Base-by-base conservation (phyloP, 805 yeast species). In the Metschnikowia baotianmanensis region DNA sequence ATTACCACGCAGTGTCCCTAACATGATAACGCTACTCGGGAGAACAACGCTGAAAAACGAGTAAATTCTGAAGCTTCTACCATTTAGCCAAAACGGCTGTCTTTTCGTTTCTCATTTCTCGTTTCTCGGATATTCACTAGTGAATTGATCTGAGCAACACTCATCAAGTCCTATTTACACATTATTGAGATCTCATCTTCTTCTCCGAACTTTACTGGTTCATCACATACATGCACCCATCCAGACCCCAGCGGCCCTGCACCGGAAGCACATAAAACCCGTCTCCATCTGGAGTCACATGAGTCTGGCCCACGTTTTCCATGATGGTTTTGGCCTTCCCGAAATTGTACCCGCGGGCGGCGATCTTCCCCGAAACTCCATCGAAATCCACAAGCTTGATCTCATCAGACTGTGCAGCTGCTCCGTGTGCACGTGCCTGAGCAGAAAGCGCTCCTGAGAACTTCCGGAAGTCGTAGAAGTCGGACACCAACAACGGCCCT, bases 191-290 rank as follows among this genome's bases (percentile, higher is more conserved):
- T n/a, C n/a, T n/a, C n/a, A n/a, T n/a, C n/a, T n/a, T n/a, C n/a
- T n/a, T n/a, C n/a, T n/a, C n/a, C n/a, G 7, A n/a, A n/a, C n/a
- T 7, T 25, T 15, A 20, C 17, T 29, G 22, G 27, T 34, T 35
- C 35, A 44, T 23, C 38, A 69, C 71, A 56, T 83, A 84, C 43
- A 84, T 71, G 55, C 90, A 83, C 2, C 90, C 90, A 58, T 84
- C 91, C 21, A 59, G 65, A 11, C 88, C 90, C 72, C 82, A 82
- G 26, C 68, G 66, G 0, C 87, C 89, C 25, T 48, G 53, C 0
- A 80, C 63, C 3, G 75, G 65, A 17, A 67, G 45, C 9, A 65
- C 60, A 62, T 70, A 63, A 61, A 72, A 81, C 5, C 59, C 75
- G 23, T 66, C 67, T 12, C 19, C 19, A 19, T 48, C 52, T 3